phyloP scores from a whole-genome alignment of 345 rosid genomes.

The Euphorbia pulcherrima region DNA sequence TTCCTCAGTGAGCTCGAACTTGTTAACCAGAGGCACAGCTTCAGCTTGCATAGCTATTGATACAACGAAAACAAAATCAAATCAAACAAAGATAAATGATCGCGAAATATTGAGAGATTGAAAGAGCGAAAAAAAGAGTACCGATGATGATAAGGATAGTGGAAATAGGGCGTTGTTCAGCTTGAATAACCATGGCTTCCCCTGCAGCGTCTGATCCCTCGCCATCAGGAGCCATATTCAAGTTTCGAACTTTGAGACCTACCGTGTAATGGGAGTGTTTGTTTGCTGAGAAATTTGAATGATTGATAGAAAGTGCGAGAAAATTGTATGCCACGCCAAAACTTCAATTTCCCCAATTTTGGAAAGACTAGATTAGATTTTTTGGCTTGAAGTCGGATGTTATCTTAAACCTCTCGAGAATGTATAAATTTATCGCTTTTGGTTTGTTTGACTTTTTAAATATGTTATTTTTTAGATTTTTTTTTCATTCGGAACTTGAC shows the following conservation, averaged over 20 bases:
- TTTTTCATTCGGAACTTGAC: too few relatives aligned
- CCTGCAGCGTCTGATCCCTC: slow-evolving; percentile 42
- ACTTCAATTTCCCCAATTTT: too few relatives aligned
- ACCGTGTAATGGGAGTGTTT: background rate
- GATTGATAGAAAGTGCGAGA: background rate
- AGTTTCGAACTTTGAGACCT: background rate
- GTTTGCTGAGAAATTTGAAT: background rate
- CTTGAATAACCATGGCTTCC: slow-evolving; percentile 31
- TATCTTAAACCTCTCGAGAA: too few relatives aligned
- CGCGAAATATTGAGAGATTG: background rate
- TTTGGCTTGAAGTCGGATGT: too few relatives aligned
- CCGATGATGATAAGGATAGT: slow-evolving; percentile 76
- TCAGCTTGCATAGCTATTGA: slow-evolving; percentile 88
- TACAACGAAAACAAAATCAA: slow-evolving; percentile 1
- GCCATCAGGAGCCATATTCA: slow-evolving; percentile 50
- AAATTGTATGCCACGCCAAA: background rate
- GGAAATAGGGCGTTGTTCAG: slow-evolving; percentile 45
- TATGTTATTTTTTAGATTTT: too few relatives aligned
- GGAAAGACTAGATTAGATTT: too few relatives aligned
- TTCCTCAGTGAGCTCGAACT: slow-evolving; percentile 54
- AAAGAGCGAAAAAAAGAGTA: slow-evolving; percentile 15
- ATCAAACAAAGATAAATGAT: background rate
- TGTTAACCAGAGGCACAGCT: slow-evolving; percentile 74
- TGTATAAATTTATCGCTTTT: too few relatives aligned
- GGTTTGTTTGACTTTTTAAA: too few relatives aligned